Percentiles rank a stretch among this genome's conserved stretches.
Evolutionary conservation across 441 rosid genomes (phyloP).

Genomic region (Eruca vesicaria): DNA sequence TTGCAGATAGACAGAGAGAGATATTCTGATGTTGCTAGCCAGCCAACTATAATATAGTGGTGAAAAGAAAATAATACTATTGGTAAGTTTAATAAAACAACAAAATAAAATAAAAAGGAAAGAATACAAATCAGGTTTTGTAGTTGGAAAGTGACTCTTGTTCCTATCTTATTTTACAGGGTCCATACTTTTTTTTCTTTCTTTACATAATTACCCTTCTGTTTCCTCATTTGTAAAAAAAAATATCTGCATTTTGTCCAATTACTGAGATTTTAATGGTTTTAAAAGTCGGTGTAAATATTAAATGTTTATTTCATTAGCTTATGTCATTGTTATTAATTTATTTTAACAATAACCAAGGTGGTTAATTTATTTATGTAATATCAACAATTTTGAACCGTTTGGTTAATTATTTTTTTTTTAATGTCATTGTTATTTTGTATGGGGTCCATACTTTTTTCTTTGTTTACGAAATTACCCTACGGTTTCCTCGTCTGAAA

Average conservation of each 20-base stretch:
- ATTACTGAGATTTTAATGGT: not conserved
- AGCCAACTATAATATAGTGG: not conserved
- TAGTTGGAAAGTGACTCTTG: not conserved
- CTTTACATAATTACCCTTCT: not conserved
- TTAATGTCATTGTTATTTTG: too few relatives aligned
- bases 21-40: not conserved
- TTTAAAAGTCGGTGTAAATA: not conserved
- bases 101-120: not conserved
- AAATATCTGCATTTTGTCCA: not conserved
- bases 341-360: not conserved
- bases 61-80: not conserved
- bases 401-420: not conserved
- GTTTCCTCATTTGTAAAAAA: not conserved
- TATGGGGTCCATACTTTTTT: too few relatives aligned
- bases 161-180: not conserved
- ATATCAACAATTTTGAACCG: not conserved
- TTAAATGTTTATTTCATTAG: not conserved
- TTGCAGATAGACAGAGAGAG: not conserved
- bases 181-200: not conserved
- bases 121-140: not conserved
- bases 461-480: not conserved
- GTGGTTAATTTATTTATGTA: not conserved
- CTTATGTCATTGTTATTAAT: not conserved
- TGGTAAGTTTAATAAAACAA: not conserved
- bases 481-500: not conserved